Evolutionary conservation across 257 asterid genomes (phyloP).

Genomic region (Perilla frutescens): DNA sequence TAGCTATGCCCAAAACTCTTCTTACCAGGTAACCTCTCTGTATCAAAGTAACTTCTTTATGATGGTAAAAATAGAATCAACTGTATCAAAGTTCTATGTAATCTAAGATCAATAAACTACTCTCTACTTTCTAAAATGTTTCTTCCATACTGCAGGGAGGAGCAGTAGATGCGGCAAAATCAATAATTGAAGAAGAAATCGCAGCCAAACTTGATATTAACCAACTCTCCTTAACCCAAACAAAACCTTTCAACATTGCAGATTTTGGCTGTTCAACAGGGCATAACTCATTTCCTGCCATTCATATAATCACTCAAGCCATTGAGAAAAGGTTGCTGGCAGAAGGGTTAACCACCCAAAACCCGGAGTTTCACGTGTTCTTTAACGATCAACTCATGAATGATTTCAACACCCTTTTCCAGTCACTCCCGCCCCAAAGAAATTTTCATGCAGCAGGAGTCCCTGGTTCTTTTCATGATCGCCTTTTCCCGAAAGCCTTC

Average conservation of each 20-base stretch:
- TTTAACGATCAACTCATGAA: constrained; percentile 51
- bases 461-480: constrained; percentile 56
- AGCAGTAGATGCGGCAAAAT: constrained; percentile 40
- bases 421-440: constrained; percentile 43
- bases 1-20: constrained; percentile 54
- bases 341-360: neutral
- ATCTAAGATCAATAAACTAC: neutral
- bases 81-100: too few species aligned
- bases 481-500: constrained; percentile 47
- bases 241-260: constrained; percentile 39
- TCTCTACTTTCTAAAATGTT: constrained; percentile 19
- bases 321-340: constrained; percentile 29
- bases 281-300: constrained; percentile 52
- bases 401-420: constrained; percentile 58
- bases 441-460: constrained; percentile 51
- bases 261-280: constrained; percentile 68
- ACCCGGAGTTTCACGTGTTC: constrained; percentile 49
- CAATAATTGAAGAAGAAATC: constrained; percentile 42
- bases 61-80: too few species aligned
- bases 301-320: constrained; percentile 48
- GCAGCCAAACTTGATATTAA: constrained; percentile 31
- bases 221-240: constrained; percentile 19
- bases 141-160: constrained; percentile 38
- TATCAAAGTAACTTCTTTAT: too few species aligned
- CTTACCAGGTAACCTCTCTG: constrained; percentile 46